Percentiles rank a stretch among this genome's conserved stretches.
Evolutionary conservation across 2,329 filamentous ascomycete species (phyloP).

Genomic region (Colletotrichum euphorbiae): DNA sequence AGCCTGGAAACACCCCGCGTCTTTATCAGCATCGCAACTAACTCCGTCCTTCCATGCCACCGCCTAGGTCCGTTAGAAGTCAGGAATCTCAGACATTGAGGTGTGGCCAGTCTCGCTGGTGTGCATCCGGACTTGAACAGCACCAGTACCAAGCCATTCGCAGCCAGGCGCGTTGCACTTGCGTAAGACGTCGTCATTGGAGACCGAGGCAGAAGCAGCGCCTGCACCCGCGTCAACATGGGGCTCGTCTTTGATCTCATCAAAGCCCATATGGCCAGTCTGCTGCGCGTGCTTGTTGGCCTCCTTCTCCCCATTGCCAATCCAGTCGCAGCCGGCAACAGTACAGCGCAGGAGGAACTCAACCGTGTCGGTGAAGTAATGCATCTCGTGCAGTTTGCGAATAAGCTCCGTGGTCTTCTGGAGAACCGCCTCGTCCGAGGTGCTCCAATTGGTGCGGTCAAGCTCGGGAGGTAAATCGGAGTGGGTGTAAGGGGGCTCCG

Average conservation of each 20-base stretch:
- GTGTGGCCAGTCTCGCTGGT: slow-evolving; percentile 70
- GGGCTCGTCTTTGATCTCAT: slow-evolving; percentile 74
- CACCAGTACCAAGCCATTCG: slow-evolving; percentile 74
- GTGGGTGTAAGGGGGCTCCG: slow-evolving; percentile 65
- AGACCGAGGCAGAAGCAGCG: not conserved
- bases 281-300: slow-evolving; percentile 71
- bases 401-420: slow-evolving; percentile 74
- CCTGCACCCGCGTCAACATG: slow-evolving; percentile 45
- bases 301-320: slow-evolving; percentile 73
- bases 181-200: slow-evolving; percentile 70
- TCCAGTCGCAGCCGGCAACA: slow-evolving; percentile 69
- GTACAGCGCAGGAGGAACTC: slow-evolving; percentile 85
- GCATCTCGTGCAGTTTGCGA: slow-evolving; percentile 71
- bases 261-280: slow-evolving; percentile 71
- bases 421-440: slow-evolving; percentile 74
- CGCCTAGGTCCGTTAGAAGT: slow-evolving; percentile 43
- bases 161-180: slow-evolving; percentile 76
- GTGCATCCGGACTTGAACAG: slow-evolving; percentile 69
- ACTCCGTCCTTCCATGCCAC: not conserved
- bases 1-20: too few relatives aligned
- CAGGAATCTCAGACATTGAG: slow-evolving; percentile 53
- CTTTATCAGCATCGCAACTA: not conserved
- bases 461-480: slow-evolving; percentile 75
- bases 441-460: slow-evolving; percentile 73
- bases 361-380: slow-evolving; percentile 92